phyloP scores from a whole-genome alignment of 345 rosid species.

The Eucalyptus regnans region DNA sequence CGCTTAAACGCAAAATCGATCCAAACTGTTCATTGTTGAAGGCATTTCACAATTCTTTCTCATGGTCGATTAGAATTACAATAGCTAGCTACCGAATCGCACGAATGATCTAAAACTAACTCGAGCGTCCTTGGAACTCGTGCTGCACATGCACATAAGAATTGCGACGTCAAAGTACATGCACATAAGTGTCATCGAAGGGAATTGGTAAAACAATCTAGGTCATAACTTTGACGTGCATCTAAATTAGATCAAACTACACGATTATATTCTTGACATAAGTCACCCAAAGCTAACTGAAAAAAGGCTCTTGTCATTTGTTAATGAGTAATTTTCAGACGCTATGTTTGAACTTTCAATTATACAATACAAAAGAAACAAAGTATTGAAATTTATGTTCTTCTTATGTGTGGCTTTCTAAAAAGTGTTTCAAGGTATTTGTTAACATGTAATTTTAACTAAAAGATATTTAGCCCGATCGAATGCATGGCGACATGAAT shows the following conservation, averaged over 20 bases:
- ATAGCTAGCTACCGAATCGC: neutral
- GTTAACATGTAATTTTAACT: neutral
- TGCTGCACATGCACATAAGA: neutral
- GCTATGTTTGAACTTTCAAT: neutral
- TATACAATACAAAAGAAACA: neutral
- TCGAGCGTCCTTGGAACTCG: rapidly evolving
- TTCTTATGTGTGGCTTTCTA: neutral
- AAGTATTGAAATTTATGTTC: neutral
- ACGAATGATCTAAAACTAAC: neutral
- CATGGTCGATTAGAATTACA: neutral
- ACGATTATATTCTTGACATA: neutral
- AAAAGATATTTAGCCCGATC: neutral
- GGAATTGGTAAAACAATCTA: neutral
- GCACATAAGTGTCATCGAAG: neutral
- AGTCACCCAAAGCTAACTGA: neutral
- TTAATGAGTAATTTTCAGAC: neutral
- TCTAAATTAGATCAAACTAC: neutral
- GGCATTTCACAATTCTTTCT: neutral
- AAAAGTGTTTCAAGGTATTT: neutral
- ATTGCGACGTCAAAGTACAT: neutral
- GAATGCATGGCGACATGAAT: neutral
- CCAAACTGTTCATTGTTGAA: neutral
- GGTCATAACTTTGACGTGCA: neutral
- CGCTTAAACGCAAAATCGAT: neutral
- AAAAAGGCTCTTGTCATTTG: neutral